phyloP scores from a whole-genome alignment of 352 stramenopile species.

The Thraustochytrium sp. region DNA sequence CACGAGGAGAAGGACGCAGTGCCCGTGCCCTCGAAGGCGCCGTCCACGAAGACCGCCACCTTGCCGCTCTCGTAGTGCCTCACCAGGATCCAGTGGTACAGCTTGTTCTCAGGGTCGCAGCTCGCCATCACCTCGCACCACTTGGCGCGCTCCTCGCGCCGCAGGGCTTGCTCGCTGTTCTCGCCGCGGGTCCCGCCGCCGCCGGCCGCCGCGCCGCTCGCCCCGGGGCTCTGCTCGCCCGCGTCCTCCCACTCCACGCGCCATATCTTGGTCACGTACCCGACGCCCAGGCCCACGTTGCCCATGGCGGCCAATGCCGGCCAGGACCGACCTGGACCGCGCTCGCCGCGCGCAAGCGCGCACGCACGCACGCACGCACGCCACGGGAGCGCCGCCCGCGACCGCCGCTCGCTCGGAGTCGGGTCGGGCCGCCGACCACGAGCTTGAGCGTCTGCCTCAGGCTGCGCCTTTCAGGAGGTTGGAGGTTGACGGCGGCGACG shows the following conservation, averaged over 20 bases:
- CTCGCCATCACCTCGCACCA: constrained; percentile 8
- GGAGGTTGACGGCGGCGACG: no score
- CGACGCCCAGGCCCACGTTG: constrained; percentile 34
- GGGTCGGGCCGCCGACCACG: no score
- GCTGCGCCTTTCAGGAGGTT: no score
- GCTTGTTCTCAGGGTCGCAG: not conserved
- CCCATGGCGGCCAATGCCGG: not conserved
- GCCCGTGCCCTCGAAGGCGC: constrained; percentile 27
- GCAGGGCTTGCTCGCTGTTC: not conserved
- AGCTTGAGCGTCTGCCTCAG: no score
- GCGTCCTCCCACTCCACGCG: constrained; percentile 29
- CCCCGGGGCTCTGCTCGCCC: not conserved
- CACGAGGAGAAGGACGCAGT: not conserved
- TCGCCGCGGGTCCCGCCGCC: not conserved
- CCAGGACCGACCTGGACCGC: not conserved
- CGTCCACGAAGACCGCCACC: constrained; percentile 31
- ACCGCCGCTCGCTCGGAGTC: no score
- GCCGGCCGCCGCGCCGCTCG: not conserved
- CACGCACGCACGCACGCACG: not conserved
- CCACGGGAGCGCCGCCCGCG: no score
- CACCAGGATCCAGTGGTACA: constrained; percentile 37
- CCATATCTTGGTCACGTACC: constrained; percentile 37
- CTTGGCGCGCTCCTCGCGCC: not conserved
- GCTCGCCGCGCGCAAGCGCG: no score
- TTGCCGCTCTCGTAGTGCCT: constrained; percentile 38